Evolutionary conservation across 805 yeast species (phyloP).

Genomic region (Lipomyces chichibuensis): DNA sequence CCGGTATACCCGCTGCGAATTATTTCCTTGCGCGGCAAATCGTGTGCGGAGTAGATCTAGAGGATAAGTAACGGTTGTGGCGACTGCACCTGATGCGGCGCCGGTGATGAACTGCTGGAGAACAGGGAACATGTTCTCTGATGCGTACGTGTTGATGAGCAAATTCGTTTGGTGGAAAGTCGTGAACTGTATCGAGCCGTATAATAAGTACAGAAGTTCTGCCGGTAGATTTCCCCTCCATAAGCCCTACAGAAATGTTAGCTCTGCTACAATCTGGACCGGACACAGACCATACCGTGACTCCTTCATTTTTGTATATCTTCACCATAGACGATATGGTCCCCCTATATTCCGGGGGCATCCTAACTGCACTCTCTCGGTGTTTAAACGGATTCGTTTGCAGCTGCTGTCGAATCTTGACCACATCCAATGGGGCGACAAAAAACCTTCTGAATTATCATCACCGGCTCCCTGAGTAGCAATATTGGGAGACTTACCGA

Average conservation of each 20-base stretch:
- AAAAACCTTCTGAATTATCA: constrained; percentile 49
- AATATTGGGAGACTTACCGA: constrained; percentile 41
- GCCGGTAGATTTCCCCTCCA: constrained; percentile 99
- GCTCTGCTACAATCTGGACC: background rate
- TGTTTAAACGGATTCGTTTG: constrained; percentile 43
- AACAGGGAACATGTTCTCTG: constrained; percentile 34
- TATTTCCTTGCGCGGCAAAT: constrained; percentile 63
- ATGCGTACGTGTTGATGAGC: constrained; percentile 43
- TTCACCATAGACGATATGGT: constrained; percentile 45
- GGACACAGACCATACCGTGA: constrained; percentile 38
- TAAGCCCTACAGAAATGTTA: constrained; percentile 8
- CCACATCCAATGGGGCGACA: constrained; percentile 77
- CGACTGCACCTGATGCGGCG: constrained; percentile 70
- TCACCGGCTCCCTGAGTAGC: background rate
- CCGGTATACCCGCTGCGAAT: constrained; percentile 36
- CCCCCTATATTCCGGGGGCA: constrained; percentile 15
- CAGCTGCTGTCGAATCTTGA: constrained; percentile 75
- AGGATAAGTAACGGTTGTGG: constrained; percentile 81
- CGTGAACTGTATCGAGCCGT: constrained; percentile 85
- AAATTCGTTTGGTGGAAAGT: constrained; percentile 62
- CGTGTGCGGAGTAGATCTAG: constrained; percentile 87
- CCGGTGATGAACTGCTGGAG: constrained; percentile 66
- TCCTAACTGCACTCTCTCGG: background rate
- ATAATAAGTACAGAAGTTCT: constrained; percentile 76
- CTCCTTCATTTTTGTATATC: constrained; percentile 66